Percentiles rank a stretch among this genome's conserved stretches.
Evolutionary conservation across 805 yeast species (phyloP).

Genomic region (Candida fluviatilis): DNA sequence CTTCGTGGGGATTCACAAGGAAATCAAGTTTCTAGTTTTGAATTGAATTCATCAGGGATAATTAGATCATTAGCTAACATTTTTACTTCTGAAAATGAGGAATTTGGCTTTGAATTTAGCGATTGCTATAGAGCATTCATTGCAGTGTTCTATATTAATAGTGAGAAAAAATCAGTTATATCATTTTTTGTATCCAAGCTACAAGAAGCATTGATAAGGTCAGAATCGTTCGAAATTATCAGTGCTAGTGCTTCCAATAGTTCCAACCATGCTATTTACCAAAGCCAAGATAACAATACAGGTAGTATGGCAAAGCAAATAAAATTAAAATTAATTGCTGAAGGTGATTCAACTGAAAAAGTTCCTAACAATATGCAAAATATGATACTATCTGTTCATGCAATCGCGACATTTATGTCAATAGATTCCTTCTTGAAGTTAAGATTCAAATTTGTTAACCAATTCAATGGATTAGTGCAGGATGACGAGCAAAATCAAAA

Average conservation of each 20-base stretch:
- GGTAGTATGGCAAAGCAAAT: slow-evolving; percentile 70
- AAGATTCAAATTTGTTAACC: slow-evolving; percentile 31
- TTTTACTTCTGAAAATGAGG: slow-evolving; percentile 21
- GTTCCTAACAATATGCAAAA: slow-evolving; percentile 22
- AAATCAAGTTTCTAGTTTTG: slow-evolving; percentile 60
- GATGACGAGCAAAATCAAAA: slow-evolving; percentile 7
- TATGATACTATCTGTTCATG: slow-evolving; percentile 49
- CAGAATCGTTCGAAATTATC: slow-evolving; percentile 67
- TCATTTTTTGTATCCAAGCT: slow-evolving; percentile 49
- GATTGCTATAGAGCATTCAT: slow-evolving; percentile 44
- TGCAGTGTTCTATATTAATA: slow-evolving; percentile 28
- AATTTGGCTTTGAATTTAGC: slow-evolving; percentile 22
- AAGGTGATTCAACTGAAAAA: slow-evolving; percentile 10
- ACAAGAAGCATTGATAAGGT: slow-evolving; percentile 69
- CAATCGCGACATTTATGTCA: slow-evolving; percentile 56
- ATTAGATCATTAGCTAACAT: slow-evolving; percentile 38
- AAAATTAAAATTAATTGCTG: slow-evolving; percentile 45
- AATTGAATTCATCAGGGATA: slow-evolving; percentile 66
- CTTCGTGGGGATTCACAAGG: slow-evolving; percentile 11
- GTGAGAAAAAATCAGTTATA: slow-evolving; percentile 22
- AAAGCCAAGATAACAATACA: slow-evolving; percentile 34
- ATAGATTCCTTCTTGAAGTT: slow-evolving; percentile 45
- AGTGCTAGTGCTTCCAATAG: slow-evolving; percentile 35
- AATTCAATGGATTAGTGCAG: slow-evolving; percentile 9
- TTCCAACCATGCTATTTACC: slow-evolving; percentile 5